Conservation (phyloP, 768 basidiomycete genomes). For the Neoboletus subvelutipes region DNA sequence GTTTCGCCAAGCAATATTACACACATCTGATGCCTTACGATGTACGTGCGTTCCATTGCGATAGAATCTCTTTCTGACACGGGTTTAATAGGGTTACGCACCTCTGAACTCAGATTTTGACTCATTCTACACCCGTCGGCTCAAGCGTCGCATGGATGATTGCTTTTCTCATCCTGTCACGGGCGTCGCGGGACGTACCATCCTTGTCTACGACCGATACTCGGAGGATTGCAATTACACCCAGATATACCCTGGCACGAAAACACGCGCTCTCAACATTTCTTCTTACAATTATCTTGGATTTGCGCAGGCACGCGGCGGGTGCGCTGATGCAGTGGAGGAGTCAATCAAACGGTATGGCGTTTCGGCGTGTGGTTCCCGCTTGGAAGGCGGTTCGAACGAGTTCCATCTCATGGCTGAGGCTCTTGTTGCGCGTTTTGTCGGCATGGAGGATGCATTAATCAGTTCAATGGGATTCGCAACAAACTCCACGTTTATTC, state of each 20-base stretch:
- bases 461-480: slow-evolving; percentile 97
- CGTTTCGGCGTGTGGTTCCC: slow-evolving; percentile 68
- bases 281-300: slow-evolving; percentile 99
- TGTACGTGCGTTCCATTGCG: slow-evolving; percentile 49
- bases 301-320: slow-evolving; percentile 90
- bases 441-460: slow-evolving; percentile 87
- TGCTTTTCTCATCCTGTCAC: slow-evolving; percentile 93
- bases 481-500: slow-evolving; percentile 91
- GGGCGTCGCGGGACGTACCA: slow-evolving; percentile 93
- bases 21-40: slow-evolving; percentile 79
- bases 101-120: slow-evolving; percentile 98
- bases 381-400: slow-evolving; percentile 81
- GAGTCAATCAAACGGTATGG: slow-evolving; percentile 81
- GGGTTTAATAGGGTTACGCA: slow-evolving; percentile 77
- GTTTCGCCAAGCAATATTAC: slow-evolving; percentile 65
- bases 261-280: slow-evolving; percentile 90
- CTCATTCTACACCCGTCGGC: slow-evolving; percentile 96
- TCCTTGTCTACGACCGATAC: slow-evolving; percentile 79
- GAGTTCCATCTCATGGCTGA: slow-evolving; percentile 84
- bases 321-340: slow-evolving; percentile 93
- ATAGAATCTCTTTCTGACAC: slow-evolving; percentile 8
- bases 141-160: slow-evolving; percentile 93
- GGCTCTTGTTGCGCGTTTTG: slow-evolving; percentile 83
- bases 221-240: slow-evolving; percentile 81
- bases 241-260: slow-evolving; percentile 72